Percentiles rank a stretch among this genome's conserved stretches.
phyloP scores from a whole-genome alignment of 2,329 filamentous ascomycete genomes.

The Elsinoe fawcettii region DNA sequence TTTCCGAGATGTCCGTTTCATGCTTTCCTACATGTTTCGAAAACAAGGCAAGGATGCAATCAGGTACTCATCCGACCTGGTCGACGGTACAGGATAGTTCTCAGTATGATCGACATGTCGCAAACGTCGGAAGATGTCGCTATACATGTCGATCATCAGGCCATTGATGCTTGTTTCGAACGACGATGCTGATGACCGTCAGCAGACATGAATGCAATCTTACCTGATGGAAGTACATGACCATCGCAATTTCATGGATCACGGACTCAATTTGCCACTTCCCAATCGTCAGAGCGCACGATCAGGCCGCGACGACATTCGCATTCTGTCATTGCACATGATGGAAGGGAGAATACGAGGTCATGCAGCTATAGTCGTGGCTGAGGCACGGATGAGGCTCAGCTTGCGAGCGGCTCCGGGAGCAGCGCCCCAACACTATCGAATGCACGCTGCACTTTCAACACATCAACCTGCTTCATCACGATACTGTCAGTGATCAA shows the following conservation, averaged over 20 bases:
- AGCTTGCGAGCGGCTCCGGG: background rate
- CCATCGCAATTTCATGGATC: background rate
- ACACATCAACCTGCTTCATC: background rate
- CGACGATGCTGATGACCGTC: background rate
- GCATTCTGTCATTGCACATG: background rate
- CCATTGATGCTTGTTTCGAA: background rate
- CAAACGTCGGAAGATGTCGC: no score
- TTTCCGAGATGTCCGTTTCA: no score
- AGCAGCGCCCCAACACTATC: background rate
- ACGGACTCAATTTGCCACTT: background rate
- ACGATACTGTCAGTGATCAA: background rate
- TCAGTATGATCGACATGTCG: no score
- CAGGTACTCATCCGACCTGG: no score
- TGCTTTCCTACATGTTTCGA: no score
- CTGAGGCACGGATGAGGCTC: background rate
- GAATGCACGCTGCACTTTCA: background rate
- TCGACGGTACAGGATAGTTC: no score
- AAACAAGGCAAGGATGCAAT: no score
- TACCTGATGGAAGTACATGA: background rate
- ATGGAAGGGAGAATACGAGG: background rate
- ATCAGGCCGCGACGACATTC: background rate
- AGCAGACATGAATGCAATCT: background rate
- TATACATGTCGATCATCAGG: no score
- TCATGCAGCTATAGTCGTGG: background rate
- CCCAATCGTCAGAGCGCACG: no score